Percentiles rank a stretch among this genome's conserved stretches.
Conservation (phyloP, 2,329 filamentous ascomycete species). For the Fusarium nurragi region DNA sequence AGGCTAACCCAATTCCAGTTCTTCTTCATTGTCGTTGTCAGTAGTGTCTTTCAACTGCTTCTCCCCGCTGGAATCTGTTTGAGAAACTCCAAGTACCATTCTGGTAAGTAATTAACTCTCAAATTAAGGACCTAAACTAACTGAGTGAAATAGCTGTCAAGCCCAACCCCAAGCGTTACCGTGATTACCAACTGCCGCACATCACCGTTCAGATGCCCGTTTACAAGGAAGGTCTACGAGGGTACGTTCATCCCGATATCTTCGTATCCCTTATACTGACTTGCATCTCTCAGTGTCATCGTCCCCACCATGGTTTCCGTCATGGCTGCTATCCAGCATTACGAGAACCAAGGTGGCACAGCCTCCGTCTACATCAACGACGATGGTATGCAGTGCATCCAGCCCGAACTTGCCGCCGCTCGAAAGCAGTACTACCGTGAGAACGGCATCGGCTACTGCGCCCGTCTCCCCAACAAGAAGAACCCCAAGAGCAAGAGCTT, state of each 20-base stretch:
- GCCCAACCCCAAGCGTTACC: conserved; percentile 41
- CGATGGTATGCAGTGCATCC: conserved; percentile 72
- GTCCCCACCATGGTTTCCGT: conserved; percentile 64
- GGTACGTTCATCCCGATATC: background rate
- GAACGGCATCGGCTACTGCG: conserved; percentile 66
- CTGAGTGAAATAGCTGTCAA: conserved; percentile 26
- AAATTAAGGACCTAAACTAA: accelerated
- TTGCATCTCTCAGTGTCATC: conserved; percentile 52
- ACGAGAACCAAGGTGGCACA: conserved; percentile 70
- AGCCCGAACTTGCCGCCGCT: conserved; percentile 57
- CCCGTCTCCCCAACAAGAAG: conserved; percentile 59
- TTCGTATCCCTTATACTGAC: background rate
- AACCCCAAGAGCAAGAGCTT: conserved; percentile 26
- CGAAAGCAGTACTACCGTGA: conserved; percentile 66
- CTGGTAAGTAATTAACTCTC: conserved; percentile 9
- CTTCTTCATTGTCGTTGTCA: conserved; percentile 44
- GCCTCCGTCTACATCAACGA: conserved; percentile 76
- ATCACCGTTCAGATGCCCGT: conserved; percentile 59
- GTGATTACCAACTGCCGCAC: conserved; percentile 53
- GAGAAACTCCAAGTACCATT: conserved; percentile 42
- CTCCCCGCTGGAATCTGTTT: conserved; percentile 40
- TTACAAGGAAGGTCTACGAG: conserved; percentile 52
- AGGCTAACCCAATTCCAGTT: conserved; percentile 15
- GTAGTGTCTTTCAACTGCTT: conserved; percentile 39
- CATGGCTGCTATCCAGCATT: conserved; percentile 66